A percentile compares a stretch with the other conserved stretches of the same genome.
phyloP scores from a whole-genome alignment of 257 asterid species.

The Striga asiatica region DNA sequence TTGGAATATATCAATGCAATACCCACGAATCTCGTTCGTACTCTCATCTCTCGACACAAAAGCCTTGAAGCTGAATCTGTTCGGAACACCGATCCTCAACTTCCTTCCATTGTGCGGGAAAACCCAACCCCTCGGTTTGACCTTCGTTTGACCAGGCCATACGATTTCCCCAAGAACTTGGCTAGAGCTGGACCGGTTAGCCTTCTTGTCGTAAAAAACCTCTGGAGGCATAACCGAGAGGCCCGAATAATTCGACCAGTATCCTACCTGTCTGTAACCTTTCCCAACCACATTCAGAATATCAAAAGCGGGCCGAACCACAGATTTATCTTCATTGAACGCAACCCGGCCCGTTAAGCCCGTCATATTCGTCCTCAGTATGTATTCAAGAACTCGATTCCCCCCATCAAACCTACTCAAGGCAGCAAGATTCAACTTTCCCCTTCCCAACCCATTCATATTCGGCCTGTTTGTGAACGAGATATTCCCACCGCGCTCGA shows the following conservation, averaged over 20 bases:
- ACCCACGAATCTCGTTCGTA: slow-evolving; percentile 29
- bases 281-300: slow-evolving; percentile 47
- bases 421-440: slow-evolving; percentile 8
- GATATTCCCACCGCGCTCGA: slow-evolving; percentile 25
- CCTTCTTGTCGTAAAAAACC: slow-evolving; percentile 18
- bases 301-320: slow-evolving; percentile 41
- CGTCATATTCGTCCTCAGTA: slow-evolving; percentile 32
- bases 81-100: slow-evolving; percentile 46
- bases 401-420: slow-evolving; percentile 42
- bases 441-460: slow-evolving; percentile 7
- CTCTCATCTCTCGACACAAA: slow-evolving; percentile 28
- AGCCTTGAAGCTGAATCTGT: slow-evolving; percentile 35
- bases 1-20: slow-evolving; percentile 46
- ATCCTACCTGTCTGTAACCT: slow-evolving; percentile 31
- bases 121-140: slow-evolving; percentile 62
- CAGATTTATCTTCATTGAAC: slow-evolving; percentile 33
- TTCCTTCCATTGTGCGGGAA: slow-evolving; percentile 39
- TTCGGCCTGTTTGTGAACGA: slow-evolving; percentile 37
- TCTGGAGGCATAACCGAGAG: slow-evolving; percentile 43
- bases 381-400: slow-evolving; percentile 21
- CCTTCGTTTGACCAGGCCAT: slow-evolving; percentile 50
- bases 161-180: slow-evolving; percentile 22
- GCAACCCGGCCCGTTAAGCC: slow-evolving; percentile 44
- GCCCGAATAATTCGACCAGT: slow-evolving; percentile 53
- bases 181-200: slow-evolving; percentile 31